Evolutionary conservation across 805 yeast genomes (phyloP).

Genomic region (Saccharomycopsis amapae): DNA sequence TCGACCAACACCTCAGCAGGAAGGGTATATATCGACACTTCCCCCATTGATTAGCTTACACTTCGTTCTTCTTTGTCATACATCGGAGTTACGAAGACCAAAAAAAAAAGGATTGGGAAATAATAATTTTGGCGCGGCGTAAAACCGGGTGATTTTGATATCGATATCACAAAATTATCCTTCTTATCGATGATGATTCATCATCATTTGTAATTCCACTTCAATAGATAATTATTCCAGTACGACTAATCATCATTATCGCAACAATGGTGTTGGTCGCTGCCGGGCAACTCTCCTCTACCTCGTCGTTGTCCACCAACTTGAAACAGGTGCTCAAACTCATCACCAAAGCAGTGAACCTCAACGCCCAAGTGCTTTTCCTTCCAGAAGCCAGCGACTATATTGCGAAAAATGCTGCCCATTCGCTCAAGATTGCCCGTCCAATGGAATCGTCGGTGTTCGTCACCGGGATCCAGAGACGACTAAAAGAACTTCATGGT

Average conservation of each 20-base stretch:
- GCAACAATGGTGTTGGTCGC: conserved; percentile 60
- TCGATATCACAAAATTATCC: too few relatives aligned
- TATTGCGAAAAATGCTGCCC: conserved; percentile 60
- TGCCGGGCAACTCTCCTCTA: conserved; percentile 81
- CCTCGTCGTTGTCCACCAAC: conserved; percentile 53
- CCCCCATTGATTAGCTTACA: too few relatives aligned
- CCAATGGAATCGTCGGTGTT: conserved; percentile 38
- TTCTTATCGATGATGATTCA: too few relatives aligned
- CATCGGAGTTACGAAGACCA: neutral
- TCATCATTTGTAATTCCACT: too few relatives aligned
- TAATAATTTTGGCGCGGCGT: too few relatives aligned
- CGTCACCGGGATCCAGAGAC: conserved; percentile 37
- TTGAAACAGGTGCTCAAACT: conserved; percentile 51
- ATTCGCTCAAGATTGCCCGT: conserved; percentile 55
- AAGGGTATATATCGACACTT: conserved; percentile 6
- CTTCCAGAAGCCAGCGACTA: conserved; percentile 94
- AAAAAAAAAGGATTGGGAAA: neutral
- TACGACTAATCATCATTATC: too few relatives aligned
- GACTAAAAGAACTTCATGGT: conserved; percentile 35
- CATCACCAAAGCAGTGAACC: conserved; percentile 53
- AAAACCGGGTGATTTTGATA: too few relatives aligned
- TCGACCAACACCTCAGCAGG: conserved; percentile 17
- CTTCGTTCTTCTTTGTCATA: neutral
- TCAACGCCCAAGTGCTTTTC: conserved; percentile 62
- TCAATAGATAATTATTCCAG: too few relatives aligned